Evolutionary conservation across 2,329 filamentous ascomycete genomes (phyloP).

Genomic region (Clonostachys solani): DNA sequence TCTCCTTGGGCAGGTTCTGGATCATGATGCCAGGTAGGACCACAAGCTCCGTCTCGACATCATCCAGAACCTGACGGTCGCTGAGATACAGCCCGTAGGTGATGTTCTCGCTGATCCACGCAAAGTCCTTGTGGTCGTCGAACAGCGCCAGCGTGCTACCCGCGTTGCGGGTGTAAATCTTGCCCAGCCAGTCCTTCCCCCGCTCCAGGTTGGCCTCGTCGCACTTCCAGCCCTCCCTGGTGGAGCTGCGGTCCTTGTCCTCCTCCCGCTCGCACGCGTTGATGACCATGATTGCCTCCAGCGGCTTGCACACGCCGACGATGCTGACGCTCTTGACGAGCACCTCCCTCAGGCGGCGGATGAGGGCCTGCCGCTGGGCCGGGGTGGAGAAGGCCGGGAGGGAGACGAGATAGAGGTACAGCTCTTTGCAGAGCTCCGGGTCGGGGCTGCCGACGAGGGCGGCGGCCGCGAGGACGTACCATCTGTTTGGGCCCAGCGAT

Average conservation of each 20-base stretch:
- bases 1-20: constrained; percentile 47
- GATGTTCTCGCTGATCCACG: constrained; percentile 48
- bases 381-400: constrained; percentile 38
- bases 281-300: constrained; percentile 57
- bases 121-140: constrained; percentile 30
- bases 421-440: constrained; percentile 1
- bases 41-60: constrained; percentile 50
- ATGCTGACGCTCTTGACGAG: constrained; percentile 55
- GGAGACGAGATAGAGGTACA: constrained; percentile 36
- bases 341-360: constrained; percentile 50
- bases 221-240: constrained; percentile 53
- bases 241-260: constrained; percentile 51
- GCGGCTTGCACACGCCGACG: constrained; percentile 58
- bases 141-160: constrained; percentile 23
- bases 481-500: constrained; percentile 3
- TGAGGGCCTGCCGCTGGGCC: constrained; percentile 36
- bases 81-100: constrained; percentile 55
- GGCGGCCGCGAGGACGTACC: constrained; percentile 7
- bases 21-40: constrained; percentile 52
- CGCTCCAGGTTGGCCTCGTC: constrained; percentile 49
- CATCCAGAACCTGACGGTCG: constrained; percentile 48
- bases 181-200: constrained; percentile 49
- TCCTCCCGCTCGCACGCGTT: constrained; percentile 41
- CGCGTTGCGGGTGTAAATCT: constrained; percentile 49
- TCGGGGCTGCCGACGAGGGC: constrained; percentile 8